phyloP scores from a whole-genome alignment of 169 alveolate species.

The Haemoproteus tartakovskyi region DNA sequence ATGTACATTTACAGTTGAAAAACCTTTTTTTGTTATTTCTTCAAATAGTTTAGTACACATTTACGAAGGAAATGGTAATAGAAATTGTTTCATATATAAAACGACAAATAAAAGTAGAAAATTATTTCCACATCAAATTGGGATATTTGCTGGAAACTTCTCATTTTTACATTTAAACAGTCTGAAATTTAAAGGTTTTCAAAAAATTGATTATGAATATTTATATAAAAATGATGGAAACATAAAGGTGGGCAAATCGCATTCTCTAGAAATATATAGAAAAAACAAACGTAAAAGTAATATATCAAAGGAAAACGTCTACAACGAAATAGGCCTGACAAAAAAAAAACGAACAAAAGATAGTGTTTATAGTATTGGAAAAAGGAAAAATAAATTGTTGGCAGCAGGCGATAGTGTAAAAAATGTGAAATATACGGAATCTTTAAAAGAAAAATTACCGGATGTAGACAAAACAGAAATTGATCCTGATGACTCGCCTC shows the following conservation, averaged over 20 bases:
- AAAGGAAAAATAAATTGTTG: neutral
- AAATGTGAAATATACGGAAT: neutral
- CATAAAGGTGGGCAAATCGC: constrained; percentile 1
- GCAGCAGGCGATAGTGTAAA: neutral
- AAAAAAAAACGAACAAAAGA: neutral
- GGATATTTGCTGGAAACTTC: constrained; percentile 39
- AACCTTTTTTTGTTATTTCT: constrained; percentile 54
- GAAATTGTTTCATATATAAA: constrained; percentile 37
- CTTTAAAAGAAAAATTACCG: too few species aligned
- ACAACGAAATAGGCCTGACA: neutral
- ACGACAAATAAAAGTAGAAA: constrained; percentile 7
- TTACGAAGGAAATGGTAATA: constrained; percentile 6
- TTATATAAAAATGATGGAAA: constrained; percentile 19
- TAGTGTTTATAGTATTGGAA: neutral
- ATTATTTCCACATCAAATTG: constrained; percentile 35
- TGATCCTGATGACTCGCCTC: too few species aligned
- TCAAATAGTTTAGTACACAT: constrained; percentile 39
- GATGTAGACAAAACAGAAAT: too few species aligned
- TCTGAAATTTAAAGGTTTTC: constrained; percentile 19
- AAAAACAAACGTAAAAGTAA: constrained; percentile 27
- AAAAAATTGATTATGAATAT: constrained; percentile 48
- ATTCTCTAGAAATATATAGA: constrained; percentile 7
- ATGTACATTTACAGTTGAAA: constrained; percentile 7
- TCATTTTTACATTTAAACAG: constrained; percentile 37
- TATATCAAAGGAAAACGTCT: neutral